These are phyloP conservation scores for Elsinoe australis DNA, from an alignment of 2,329 filamentous ascomycete genomes.

Conservation along the genomic window DNA sequence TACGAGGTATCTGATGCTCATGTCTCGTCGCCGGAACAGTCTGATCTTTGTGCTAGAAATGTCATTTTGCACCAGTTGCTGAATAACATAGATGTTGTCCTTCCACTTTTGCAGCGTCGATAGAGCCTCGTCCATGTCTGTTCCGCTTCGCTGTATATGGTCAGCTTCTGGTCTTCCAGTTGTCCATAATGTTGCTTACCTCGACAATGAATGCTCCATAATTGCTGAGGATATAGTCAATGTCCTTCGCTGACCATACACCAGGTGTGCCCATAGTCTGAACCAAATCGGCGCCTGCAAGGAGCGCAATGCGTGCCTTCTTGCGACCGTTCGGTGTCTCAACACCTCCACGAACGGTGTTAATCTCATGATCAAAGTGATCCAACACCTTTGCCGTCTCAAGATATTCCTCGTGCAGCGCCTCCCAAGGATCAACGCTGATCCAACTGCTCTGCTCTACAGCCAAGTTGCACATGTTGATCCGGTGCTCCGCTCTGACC, in stretches of 20 bases:
- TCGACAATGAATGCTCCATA: conserved; percentile 74
- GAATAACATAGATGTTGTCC: conserved; percentile 80
- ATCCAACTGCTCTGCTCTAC: conserved; percentile 70
- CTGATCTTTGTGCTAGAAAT: conserved; percentile 77
- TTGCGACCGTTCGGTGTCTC: conserved; percentile 61
- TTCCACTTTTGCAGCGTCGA: conserved; percentile 74
- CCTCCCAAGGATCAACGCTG: conserved; percentile 83
- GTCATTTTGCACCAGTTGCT: conserved; percentile 80
- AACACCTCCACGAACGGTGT: conserved; percentile 66
- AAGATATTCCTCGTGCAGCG: conserved; percentile 74
- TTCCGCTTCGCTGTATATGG: conserved; percentile 79
- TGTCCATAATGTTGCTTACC: conserved; percentile 24
- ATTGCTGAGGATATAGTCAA: conserved; percentile 77
- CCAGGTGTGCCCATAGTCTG: conserved; percentile 46
- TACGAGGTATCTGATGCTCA: conserved; percentile 72
- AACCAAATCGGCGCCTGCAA: conserved; percentile 59
- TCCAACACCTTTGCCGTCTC: conserved; percentile 84
- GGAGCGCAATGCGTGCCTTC: conserved; percentile 65
- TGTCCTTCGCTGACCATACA: conserved; percentile 76
- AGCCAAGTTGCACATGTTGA: conserved; percentile 81
- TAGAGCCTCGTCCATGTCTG: conserved; percentile 80
- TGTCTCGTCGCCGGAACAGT: conserved; percentile 67
- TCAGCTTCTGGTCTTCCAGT: conserved; percentile 53
- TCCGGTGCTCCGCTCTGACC: conserved; percentile 62
- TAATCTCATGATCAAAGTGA: conserved; percentile 87